Percentiles rank a stretch among this genome's conserved stretches.
phyloP scores from a whole-genome alignment of 2,329 filamentous ascomycete species.

The Trichoderma cornu-damae region DNA sequence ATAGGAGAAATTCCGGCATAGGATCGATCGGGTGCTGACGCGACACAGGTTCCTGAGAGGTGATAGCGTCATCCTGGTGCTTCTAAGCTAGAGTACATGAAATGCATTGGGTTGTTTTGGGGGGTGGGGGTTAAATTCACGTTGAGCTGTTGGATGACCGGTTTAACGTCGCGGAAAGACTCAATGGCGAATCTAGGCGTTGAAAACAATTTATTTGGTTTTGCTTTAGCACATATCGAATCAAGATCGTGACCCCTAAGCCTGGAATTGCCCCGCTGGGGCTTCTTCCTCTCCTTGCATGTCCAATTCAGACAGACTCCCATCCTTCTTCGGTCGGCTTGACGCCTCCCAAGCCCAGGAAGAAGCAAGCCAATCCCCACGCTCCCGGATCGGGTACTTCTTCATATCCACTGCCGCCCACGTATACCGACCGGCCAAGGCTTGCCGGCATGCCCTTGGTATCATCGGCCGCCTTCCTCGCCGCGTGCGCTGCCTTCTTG shows the following conservation, averaged over 20 bases:
- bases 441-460: constrained; percentile 93
- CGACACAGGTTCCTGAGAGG: constrained; percentile 71
- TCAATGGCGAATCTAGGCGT: constrained; percentile 37
- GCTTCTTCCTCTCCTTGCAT: constrained; percentile 20
- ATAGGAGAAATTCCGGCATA: neutral
- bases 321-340: constrained; percentile 39
- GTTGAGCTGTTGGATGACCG: constrained; percentile 24
- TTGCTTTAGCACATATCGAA: constrained; percentile 3
- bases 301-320: constrained; percentile 30
- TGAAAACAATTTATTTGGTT: constrained; percentile 30
- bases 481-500: constrained; percentile 67
- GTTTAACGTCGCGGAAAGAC: constrained; percentile 28
- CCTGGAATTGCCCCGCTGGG: constrained; percentile 17
- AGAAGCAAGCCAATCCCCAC: constrained; percentile 70
- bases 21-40: constrained; percentile 23
- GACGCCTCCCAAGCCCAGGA: constrained; percentile 64
- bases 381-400: constrained; percentile 61
- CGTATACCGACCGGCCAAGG: constrained; percentile 55
- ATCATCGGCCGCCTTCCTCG: constrained; percentile 67
- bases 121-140: constrained; percentile 22
- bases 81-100: constrained; percentile 57
- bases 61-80: constrained; percentile 81
- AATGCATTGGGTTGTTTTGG: constrained; percentile 5
- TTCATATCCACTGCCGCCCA: constrained; percentile 42
- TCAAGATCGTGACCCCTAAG: neutral